Evolutionary conservation across 176 grass and related monocot species (phyloP).

Genomic region (Tuctoria greenei): DNA sequence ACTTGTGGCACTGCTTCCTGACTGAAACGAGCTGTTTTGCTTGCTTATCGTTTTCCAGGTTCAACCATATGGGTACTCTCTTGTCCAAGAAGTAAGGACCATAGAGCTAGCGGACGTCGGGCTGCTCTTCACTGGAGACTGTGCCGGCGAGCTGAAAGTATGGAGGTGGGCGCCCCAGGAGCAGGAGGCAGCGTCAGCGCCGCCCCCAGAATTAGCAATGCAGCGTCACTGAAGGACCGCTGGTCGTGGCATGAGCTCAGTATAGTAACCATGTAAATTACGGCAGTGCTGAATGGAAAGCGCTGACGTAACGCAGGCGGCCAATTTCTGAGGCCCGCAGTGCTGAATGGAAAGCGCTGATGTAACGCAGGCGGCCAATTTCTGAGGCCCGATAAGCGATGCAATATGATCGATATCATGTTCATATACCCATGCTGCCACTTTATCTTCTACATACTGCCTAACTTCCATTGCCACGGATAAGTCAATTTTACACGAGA

Average conservation of each 20-base stretch:
- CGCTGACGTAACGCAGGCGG: too few species aligned
- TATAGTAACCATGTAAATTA: slow-evolving; percentile 26
- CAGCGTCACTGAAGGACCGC: background rate
- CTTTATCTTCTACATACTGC: background rate
- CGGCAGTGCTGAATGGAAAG: too few species aligned
- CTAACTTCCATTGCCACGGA: too few species aligned
- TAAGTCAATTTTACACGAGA: too few species aligned
- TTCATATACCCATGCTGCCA: background rate
- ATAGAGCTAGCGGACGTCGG: slow-evolving; percentile 34
- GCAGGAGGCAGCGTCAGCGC: background rate
- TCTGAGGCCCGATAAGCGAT: slow-evolving; percentile 8
- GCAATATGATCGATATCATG: background rate
- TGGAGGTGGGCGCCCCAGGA: slow-evolving; percentile 35
- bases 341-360: background rate
- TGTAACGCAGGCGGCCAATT: slow-evolving; percentile 1
- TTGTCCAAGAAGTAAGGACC: slow-evolving; percentile 37
- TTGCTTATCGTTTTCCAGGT: slow-evolving; percentile 27
- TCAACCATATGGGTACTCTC: slow-evolving; percentile 22
- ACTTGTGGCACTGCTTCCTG: background rate
- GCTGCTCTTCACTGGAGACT: slow-evolving; percentile 41
- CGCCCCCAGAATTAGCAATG: background rate
- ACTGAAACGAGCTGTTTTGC: background rate
- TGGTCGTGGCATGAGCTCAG: background rate
- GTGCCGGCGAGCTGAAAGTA: slow-evolving; percentile 43
- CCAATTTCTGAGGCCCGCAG: too few species aligned